Evolutionary conservation across 352 stramenopile species (phyloP).

Genomic region (Elongisporangium anandrum): DNA sequence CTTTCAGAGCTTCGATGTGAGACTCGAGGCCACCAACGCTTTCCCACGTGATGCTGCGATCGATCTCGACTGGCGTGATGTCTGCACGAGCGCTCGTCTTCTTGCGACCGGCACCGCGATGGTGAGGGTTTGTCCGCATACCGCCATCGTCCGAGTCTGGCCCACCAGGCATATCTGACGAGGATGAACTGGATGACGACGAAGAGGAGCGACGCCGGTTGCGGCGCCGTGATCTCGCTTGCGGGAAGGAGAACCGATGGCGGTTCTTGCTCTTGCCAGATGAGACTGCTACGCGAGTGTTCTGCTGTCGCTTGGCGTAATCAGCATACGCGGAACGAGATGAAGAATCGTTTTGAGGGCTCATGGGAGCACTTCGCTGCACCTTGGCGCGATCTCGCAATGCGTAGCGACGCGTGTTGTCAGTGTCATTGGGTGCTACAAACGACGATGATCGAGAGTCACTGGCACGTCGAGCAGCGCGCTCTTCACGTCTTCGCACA

Average conservation of each 20-base stretch:
- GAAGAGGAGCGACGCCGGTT: conserved; percentile 36
- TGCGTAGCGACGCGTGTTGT: conserved; percentile 42
- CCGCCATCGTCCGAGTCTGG: conserved; percentile 54
- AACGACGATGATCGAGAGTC: conserved; percentile 8
- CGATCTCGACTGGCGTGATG: conserved; percentile 79
- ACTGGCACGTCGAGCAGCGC: conserved; percentile 12
- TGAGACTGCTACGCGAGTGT: conserved; percentile 15
- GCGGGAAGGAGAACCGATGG: conserved; percentile 15
- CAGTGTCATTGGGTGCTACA: conserved; percentile 16
- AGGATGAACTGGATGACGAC: conserved; percentile 40
- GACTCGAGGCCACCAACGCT: conserved; percentile 77
- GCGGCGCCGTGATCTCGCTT: conserved; percentile 14
- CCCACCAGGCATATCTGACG: conserved; percentile 25
- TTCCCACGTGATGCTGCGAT: conserved; percentile 82
- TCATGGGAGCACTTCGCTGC: conserved; percentile 24
- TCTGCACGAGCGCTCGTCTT: conserved; percentile 56
- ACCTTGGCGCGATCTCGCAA: conserved; percentile 72
- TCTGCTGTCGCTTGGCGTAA: conserved; percentile 57
- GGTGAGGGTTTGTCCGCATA: conserved; percentile 48
- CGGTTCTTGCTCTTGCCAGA: conserved; percentile 12
- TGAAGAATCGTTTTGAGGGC: conserved; percentile 24
- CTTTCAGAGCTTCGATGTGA: conserved; percentile 89
- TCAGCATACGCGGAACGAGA: conserved; percentile 47
- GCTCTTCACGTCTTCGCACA: conserved; percentile 7
- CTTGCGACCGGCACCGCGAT: conserved; percentile 18